These are phyloP conservation scores for Abrus pulchellus DNA, from an alignment of 306 rosid species.

Conservation along the genomic window DNA sequence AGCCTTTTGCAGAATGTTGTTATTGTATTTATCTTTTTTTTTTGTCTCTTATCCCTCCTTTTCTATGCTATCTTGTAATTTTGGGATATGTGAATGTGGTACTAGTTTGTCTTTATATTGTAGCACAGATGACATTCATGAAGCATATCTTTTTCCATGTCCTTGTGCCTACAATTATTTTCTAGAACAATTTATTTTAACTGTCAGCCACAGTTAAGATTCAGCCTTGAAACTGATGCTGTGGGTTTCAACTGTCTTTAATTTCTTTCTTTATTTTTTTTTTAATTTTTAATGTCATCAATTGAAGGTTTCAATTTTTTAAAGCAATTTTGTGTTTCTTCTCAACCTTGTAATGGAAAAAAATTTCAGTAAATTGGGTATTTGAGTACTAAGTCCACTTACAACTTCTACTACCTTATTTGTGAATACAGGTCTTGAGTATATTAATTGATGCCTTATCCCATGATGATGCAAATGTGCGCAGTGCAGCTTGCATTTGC, in stretches of 20 bases:
- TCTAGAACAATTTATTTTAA: too few species aligned
- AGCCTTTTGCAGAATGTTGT: slow-evolving; percentile 15
- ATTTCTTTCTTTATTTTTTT: neutral
- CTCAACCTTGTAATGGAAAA: slow-evolving; percentile 35
- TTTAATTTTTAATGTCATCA: neutral
- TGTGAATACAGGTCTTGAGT: slow-evolving; percentile 65
- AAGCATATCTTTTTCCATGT: neutral
- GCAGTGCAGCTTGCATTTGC: slow-evolving; percentile 92
- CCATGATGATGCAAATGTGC: slow-evolving; percentile 74
- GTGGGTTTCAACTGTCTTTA: neutral
- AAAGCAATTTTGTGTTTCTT: slow-evolving; percentile 19
- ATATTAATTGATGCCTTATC: slow-evolving; percentile 68
- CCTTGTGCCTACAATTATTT: too few species aligned
- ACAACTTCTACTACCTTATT: slow-evolving; percentile 33
- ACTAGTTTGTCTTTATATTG: neutral
- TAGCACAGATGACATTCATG: neutral
- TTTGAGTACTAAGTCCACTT: slow-evolving; percentile 39
- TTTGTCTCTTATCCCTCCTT: neutral
- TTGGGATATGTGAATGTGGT: neutral
- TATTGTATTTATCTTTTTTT: neutral
- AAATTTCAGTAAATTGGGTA: slow-evolving; percentile 13
- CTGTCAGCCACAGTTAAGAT: neutral
- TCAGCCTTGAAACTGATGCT: slow-evolving; percentile 1
- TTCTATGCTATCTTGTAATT: slow-evolving; percentile 9
- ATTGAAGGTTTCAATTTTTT: neutral